Base-by-base conservation (phyloP, 257 asterid genomes). In the Echites panduratus region DNA sequence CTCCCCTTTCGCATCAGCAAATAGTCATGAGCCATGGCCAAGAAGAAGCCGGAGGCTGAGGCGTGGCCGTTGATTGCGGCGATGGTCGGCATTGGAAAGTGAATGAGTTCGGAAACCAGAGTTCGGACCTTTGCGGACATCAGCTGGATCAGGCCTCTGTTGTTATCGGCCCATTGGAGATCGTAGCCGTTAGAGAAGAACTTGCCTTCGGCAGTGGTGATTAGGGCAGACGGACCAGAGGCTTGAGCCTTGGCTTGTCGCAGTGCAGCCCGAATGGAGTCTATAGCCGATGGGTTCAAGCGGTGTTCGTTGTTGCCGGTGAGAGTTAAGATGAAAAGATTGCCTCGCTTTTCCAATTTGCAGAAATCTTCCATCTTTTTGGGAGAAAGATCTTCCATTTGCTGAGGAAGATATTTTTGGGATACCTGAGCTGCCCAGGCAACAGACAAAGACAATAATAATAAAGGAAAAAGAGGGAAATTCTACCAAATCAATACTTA, bases 181-280 rank as follows among this genome's bases (percentile, higher is more conserved):
- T 87, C 93, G 89, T 82, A 89, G 43, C 96, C 96, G 69, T 86
- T 89, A 85, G 88, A 83, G 84, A 87, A 89, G 86, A 78, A 89
- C 56, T 89, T 86, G 50, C 96, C 96, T 7, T 85, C 80, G 22
- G 91, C 81, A 14, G 89, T 86, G 72, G 90, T 89, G 74, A 87
- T 82, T 17, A 87, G 89, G 45, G 86, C 89, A 4, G 88, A 16
- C 54, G 89, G 81, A 26, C 79, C 73, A 14, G 75, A 73, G 13
- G 79, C 61, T 57, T 86, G 80, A 66, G 82, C 66, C 48, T 69
- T 75, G 77, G 61, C 83, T 70, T 62, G 86, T 29, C 53, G 19
- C 72, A 87, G 84, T 6, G 82, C 79, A 38, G 73, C 44, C 3
- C 83, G 76, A 77, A 89, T 77, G 4, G 93, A 80, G 69, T 85